These are phyloP conservation scores for Lactarius tabidus DNA, from an alignment of 768 basidiomycete species.

Conservation along the genomic window DNA sequence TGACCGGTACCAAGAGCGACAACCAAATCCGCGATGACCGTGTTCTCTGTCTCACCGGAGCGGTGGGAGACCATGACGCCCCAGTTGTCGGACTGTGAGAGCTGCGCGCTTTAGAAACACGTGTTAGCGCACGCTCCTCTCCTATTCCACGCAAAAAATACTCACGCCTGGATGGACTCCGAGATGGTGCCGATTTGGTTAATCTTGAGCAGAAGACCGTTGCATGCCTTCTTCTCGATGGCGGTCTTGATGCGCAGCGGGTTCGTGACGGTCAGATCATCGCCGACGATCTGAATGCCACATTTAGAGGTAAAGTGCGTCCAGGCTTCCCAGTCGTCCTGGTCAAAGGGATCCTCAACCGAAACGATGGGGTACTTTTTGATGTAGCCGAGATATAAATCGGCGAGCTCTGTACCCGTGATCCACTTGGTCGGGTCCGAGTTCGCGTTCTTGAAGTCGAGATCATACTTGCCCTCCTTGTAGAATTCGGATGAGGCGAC, in stretches of 20 bases:
- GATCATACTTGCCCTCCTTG: constrained; percentile 99
- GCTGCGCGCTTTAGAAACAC: constrained; percentile 66
- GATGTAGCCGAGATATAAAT: constrained; percentile 80
- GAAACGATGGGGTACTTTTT: constrained; percentile 96
- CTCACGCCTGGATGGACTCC: constrained; percentile 97
- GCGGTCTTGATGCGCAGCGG: constrained; percentile 95
- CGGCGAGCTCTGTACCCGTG: constrained; percentile 86
- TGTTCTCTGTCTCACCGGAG: constrained; percentile 97
- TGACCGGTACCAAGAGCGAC: constrained; percentile 91
- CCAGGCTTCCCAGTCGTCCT: constrained; percentile 99
- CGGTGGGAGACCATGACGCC: constrained; percentile 99
- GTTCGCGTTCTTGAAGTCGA: constrained; percentile 99
- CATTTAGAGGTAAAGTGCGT: constrained; percentile 77
- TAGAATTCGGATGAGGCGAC: constrained; percentile 99
- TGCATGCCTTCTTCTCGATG: constrained; percentile 99
- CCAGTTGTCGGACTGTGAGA: constrained; percentile 94
- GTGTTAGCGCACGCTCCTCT: not conserved
- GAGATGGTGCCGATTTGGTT: constrained; percentile 99
- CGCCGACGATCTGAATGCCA: constrained; percentile 88
- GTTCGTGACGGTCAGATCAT: constrained; percentile 98
- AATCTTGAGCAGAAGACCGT: constrained; percentile 96
- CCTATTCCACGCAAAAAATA: constrained; percentile 25
- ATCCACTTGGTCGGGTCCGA: constrained; percentile 97
- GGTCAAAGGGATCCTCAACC: constrained; percentile 98
- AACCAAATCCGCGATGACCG: constrained; percentile 90